Conservation (phyloP, 2,329 filamentous ascomycete genomes). For the Xylariaceae sp. region DNA sequence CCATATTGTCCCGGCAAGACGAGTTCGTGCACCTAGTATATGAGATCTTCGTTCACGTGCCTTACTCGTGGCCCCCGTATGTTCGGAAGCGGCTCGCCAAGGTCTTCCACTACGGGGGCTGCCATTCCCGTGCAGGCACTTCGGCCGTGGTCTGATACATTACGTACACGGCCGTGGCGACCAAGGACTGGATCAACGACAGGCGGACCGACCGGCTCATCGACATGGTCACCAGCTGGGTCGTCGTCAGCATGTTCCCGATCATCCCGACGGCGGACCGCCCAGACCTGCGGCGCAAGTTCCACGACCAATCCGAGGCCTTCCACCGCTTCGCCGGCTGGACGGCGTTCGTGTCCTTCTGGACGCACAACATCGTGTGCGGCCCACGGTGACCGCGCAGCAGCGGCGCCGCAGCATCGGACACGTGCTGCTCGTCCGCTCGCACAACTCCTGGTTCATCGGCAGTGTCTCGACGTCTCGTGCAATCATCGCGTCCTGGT, state of each 20-base stretch:
- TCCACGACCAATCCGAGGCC: conserved; percentile 64
- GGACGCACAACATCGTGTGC: conserved; percentile 57
- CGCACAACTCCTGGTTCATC: conserved; percentile 60
- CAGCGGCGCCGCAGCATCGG: conserved; percentile 25
- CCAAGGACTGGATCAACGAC: conserved; percentile 18
- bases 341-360: conserved; percentile 43
- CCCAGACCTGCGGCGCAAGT: conserved; percentile 52
- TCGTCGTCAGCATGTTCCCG: conserved; percentile 45
- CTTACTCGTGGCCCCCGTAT: conserved; percentile 38
- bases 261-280: conserved; percentile 56
- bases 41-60: conserved; percentile 36
- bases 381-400: conserved; percentile 37
- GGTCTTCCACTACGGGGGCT: conserved; percentile 45
- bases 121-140: conserved; percentile 44
- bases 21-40: conserved; percentile 46
- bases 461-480: conserved; percentile 52
- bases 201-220: conserved; percentile 12
- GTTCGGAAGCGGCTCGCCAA: conserved; percentile 41
- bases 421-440: conserved; percentile 30
- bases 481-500: conserved; percentile 68
- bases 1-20: conserved; percentile 47
- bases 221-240: conserved; percentile 30
- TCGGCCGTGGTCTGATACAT: conserved; percentile 44
- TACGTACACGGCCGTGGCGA: conserved; percentile 25
- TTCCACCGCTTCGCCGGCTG: conserved; percentile 68